Evolutionary conservation across 2,329 filamentous ascomycete genomes (phyloP).

Genomic region (Basipetospora sp.): DNA sequence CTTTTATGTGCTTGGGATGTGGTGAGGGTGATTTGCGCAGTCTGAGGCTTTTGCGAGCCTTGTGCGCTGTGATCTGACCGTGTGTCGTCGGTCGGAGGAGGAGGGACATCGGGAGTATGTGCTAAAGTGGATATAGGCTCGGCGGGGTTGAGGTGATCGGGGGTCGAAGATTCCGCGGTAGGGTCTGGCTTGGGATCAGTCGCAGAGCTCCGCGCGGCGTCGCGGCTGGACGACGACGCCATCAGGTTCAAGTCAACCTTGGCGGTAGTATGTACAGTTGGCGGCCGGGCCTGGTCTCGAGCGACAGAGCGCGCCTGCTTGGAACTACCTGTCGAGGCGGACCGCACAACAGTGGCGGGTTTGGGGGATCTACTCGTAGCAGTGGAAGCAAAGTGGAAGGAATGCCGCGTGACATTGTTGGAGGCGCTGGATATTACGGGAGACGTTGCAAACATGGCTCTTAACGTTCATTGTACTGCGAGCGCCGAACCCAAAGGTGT

Average conservation of each 20-base stretch:
- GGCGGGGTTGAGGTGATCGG: no score
- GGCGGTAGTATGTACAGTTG: not conserved
- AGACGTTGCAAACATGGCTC: constrained; percentile 45
- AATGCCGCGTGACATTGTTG: constrained; percentile 35
- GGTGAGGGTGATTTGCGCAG: no score
- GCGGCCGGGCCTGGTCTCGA: not conserved
- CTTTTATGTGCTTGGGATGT: constrained; percentile 1
- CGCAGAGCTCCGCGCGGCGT: no score
- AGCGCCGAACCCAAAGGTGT: no score
- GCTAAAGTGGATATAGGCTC: no score
- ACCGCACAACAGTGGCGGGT: not conserved
- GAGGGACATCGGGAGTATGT: no score
- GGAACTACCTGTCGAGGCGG: constrained; percentile 1
- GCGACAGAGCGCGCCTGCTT: not conserved
- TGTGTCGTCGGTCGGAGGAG: no score
- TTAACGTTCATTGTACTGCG: constrained; percentile 5
- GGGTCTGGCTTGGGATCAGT: no score
- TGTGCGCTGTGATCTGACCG: no score
- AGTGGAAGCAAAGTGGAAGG: constrained; percentile 31
- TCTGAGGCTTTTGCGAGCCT: no score
- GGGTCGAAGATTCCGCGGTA: no score
- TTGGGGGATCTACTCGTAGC: constrained; percentile 12
- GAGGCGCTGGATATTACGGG: constrained; percentile 31
- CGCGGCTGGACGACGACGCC: constrained; percentile 3
- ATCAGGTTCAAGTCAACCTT: not conserved